phyloP scores from a whole-genome alignment of 148 eudicot species.

The Cornus florida region DNA sequence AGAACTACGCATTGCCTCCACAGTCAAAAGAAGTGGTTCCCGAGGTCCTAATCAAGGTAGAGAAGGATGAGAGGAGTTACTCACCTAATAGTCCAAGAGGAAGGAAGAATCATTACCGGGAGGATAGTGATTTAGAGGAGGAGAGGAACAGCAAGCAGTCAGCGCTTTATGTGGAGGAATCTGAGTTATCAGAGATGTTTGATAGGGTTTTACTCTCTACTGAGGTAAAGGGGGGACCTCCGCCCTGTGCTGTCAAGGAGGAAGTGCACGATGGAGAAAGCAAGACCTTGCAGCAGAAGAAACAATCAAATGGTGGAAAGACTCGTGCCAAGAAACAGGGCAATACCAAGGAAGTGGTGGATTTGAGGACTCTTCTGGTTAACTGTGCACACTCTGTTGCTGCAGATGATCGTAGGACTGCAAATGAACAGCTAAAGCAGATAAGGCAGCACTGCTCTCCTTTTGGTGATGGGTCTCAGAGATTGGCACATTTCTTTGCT shows the following conservation, averaged over 20 bases:
- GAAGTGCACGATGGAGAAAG: not conserved
- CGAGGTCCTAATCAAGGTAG: slow-evolving; percentile 23
- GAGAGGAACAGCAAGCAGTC: slow-evolving; percentile 52
- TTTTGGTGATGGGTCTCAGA: slow-evolving; percentile 34
- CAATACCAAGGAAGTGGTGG: slow-evolving; percentile 34
- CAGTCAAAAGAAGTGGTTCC: slow-evolving; percentile 15
- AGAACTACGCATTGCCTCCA: slow-evolving; percentile 24
- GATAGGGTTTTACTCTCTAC: slow-evolving; percentile 50
- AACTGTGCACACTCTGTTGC: slow-evolving; percentile 59
- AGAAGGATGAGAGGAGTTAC: slow-evolving; percentile 30
- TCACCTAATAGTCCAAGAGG: slow-evolving; percentile 26
- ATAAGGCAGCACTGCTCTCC: slow-evolving; percentile 38
- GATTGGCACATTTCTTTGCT: slow-evolving; percentile 37
- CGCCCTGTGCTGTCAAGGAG: slow-evolving; percentile 5
- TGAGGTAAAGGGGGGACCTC: not conserved
- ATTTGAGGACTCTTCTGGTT: slow-evolving; percentile 36
- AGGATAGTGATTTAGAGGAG: slow-evolving; percentile 29
- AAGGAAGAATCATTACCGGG: slow-evolving; percentile 45
- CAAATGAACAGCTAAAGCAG: slow-evolving; percentile 39
- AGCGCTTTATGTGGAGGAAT: slow-evolving; percentile 39
- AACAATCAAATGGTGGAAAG: slow-evolving; percentile 22
- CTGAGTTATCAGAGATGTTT: slow-evolving; percentile 46
- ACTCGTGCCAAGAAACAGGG: slow-evolving; percentile 25
- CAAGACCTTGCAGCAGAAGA: not conserved
- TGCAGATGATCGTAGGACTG: slow-evolving; percentile 36